Evolutionary conservation across 768 basidiomycete species (phyloP).

Genomic region (Glaciozyma antarctica): DNA sequence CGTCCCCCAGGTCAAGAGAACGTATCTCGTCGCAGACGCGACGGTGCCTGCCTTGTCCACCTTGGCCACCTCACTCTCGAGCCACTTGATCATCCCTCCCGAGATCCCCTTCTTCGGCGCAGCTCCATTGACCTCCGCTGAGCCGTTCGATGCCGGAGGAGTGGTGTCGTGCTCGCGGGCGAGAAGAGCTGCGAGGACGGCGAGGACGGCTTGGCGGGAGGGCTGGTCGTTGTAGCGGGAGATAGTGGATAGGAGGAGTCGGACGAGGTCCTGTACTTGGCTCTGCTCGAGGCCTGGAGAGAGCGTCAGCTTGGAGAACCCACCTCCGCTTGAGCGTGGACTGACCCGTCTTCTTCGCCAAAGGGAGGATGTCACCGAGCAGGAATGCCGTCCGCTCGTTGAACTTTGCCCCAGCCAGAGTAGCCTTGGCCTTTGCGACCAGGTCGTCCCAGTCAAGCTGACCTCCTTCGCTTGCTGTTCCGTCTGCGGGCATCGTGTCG

Average conservation of each 20-base stretch:
- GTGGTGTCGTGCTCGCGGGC: slow-evolving; percentile 44
- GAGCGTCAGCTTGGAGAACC: not conserved
- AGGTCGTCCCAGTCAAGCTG: not conserved
- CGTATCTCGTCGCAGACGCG: slow-evolving; percentile 48
- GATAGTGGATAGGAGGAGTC: slow-evolving; percentile 63
- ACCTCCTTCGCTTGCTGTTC: not conserved
- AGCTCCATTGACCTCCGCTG: slow-evolving; percentile 43
- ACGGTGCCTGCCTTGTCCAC: slow-evolving; percentile 43
- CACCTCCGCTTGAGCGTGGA: not conserved
- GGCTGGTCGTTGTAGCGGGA: slow-evolving; percentile 63
- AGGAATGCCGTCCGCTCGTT: not conserved
- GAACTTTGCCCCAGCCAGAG: not conserved
- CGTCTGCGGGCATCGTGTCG: not conserved
- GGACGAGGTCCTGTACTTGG: slow-evolving; percentile 51
- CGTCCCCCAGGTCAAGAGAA: slow-evolving; percentile 63
- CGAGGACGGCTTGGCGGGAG: slow-evolving; percentile 64
- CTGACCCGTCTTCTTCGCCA: not conserved
- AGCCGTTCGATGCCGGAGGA: not conserved
- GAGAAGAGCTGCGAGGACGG: slow-evolving; percentile 56
- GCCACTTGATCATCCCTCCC: slow-evolving; percentile 65
- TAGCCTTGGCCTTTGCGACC: not conserved
- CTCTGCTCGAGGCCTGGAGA: slow-evolving; percentile 12
- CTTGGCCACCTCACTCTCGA: slow-evolving; percentile 56
- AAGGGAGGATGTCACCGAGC: not conserved
- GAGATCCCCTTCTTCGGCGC: slow-evolving; percentile 49